Evolutionary conservation across 768 basidiomycete species (phyloP).

Genomic region (Boletus patriciae): DNA sequence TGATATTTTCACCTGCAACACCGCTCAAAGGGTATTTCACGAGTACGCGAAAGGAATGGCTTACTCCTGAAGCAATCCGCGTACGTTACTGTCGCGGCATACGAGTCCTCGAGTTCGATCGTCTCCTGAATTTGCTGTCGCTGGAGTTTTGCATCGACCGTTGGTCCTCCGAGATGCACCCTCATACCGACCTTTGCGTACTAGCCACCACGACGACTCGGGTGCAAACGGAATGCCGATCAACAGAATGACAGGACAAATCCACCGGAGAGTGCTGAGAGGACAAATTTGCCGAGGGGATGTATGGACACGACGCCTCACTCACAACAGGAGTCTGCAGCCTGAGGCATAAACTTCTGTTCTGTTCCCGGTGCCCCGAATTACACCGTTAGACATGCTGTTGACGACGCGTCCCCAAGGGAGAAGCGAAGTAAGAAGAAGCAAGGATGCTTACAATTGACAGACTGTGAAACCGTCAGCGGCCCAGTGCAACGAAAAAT

Average conservation of each 20-base stretch:
- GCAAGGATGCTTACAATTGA: constrained; percentile 17
- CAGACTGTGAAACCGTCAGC: constrained; percentile 16
- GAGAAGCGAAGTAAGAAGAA: not conserved
- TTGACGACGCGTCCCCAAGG: not conserved
- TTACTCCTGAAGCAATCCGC: constrained; percentile 33
- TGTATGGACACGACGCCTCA: not conserved
- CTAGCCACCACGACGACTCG: constrained; percentile 37
- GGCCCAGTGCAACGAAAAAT: not conserved
- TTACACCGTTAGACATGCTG: constrained; percentile 28
- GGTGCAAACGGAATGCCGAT: constrained; percentile 34
- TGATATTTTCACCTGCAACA: constrained; percentile 17
- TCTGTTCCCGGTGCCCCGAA: constrained; percentile 24
- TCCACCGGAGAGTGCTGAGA: constrained; percentile 33
- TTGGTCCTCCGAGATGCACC: constrained; percentile 27
- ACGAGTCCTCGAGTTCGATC: constrained; percentile 26
- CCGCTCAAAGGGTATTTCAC: not conserved
- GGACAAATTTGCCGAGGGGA: not conserved
- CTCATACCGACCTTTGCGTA: constrained; percentile 27
- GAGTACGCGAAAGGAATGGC: not conserved
- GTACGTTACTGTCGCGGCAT: constrained; percentile 30
- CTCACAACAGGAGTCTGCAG: constrained; percentile 32
- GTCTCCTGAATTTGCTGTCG: constrained; percentile 26
- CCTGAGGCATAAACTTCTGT: constrained; percentile 22
- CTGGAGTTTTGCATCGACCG: constrained; percentile 24
- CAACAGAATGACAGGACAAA: constrained; percentile 33